These are phyloP conservation scores for Nelumbo lutea DNA, from an alignment of 164 flowering plant species.

Conservation along the genomic window DNA sequence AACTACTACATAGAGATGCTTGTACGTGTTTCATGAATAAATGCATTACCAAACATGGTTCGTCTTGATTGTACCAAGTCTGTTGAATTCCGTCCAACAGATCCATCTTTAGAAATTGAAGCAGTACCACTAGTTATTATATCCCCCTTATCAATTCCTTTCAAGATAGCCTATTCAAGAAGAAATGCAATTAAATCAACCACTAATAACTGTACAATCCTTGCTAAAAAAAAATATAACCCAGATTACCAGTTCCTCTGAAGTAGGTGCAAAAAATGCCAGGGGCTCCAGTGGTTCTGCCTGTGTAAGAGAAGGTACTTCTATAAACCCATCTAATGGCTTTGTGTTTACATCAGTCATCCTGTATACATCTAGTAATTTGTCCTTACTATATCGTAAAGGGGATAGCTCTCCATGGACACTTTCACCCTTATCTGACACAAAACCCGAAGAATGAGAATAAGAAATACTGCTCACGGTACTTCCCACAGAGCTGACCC, in stretches of 20 bases:
- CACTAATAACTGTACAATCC: slow-evolving; percentile 1
- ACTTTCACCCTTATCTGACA: slow-evolving; percentile 45
- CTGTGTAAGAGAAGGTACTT: slow-evolving; percentile 64
- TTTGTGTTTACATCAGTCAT: slow-evolving; percentile 38
- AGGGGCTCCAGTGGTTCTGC: slow-evolving; percentile 74
- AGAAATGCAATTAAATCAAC: slow-evolving; percentile 8
- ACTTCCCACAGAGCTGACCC: slow-evolving; percentile 30
- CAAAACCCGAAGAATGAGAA: slow-evolving; percentile 30
- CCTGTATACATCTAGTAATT: slow-evolving; percentile 75
- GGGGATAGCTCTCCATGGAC: slow-evolving; percentile 40
- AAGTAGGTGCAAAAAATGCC: slow-evolving; percentile 66
- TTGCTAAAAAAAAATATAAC: background rate
- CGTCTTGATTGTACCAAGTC: slow-evolving; percentile 52
- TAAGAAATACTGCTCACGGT: slow-evolving; percentile 22
- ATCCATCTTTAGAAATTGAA: slow-evolving; percentile 68
- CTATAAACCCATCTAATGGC: slow-evolving; percentile 40
- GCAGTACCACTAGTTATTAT: slow-evolving; percentile 76
- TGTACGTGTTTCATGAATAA: background rate
- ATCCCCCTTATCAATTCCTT: slow-evolving; percentile 91
- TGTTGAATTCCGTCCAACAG: slow-evolving; percentile 41
- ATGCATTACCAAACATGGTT: slow-evolving; percentile 43
- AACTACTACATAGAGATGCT: background rate
- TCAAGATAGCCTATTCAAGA: slow-evolving; percentile 55
- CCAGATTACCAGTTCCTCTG: slow-evolving; percentile 75
- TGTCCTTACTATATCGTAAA: slow-evolving; percentile 63